Evolutionary conservation across 306 rosid genomes (phyloP), one percentile per base, ranked within the genome.

Genomic region (Cucurbita moschata): DNA sequence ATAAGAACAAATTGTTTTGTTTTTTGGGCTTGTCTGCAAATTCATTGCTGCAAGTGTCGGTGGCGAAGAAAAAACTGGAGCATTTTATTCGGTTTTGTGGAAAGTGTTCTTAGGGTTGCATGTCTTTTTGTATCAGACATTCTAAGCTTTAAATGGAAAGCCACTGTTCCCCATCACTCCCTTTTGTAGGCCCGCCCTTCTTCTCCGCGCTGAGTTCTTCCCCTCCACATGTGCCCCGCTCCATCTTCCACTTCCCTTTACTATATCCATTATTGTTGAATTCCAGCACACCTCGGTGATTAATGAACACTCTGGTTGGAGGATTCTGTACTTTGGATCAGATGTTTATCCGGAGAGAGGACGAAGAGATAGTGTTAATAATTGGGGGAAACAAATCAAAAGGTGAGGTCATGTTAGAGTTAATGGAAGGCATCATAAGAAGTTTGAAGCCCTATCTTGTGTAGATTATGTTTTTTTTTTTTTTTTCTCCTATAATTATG

Each of bases 131-230:
- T 51, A 74, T 49, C 58, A 42, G 75, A 74, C 39, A 44, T 66
- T 66, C 72, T 66, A 10, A 66, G 72, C 72, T 66, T 44, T 43
- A 66, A 66, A 66, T 66, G 72, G 53, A 46, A 43, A 43, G 11
- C 6, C 26, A 66, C 72, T 66, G 39, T 66, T 66, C 42, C 21
- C 2, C 26, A 62, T 38, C 44, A 62, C 69, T 62, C 69, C 19
- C 69, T 9, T 14, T 4, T 5, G 15, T 19, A 56, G 65, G 18
- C 68, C 44, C 44, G 10, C 5, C 35, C n/a, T 40, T 65, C 21
- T 8, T 8, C 10, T 42, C 35, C 2, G 4, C 35, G 35, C 35
- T 30, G 49, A 37, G 0, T 26, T 44, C 16, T 44, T 16, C n/a
- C 54, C 39, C 15, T 49, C 16, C 16, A n/a, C 70, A 8, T 9